These are phyloP conservation scores for Picocystis salinarum DNA, from an alignment of 139 green algal species.

Conservation along the genomic window DNA sequence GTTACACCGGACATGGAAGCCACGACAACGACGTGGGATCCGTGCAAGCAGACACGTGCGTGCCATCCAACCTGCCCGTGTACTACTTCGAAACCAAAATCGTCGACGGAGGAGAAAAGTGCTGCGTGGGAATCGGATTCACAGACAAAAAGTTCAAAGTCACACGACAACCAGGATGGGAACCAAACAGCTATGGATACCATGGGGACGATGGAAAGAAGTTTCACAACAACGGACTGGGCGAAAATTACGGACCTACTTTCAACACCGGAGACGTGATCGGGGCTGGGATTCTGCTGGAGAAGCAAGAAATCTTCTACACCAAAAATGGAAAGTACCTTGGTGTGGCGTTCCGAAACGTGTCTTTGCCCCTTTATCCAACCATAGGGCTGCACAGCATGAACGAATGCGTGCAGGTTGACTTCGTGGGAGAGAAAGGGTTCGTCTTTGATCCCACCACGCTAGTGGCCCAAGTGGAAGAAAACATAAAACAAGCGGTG, in stretches of 20 bases:
- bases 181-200: conserved; percentile 64
- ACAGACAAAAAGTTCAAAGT: conserved; percentile 40
- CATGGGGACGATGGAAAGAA: conserved; percentile 66
- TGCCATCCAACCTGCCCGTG: conserved; percentile 26
- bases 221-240: conserved; percentile 23
- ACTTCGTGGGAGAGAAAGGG: too few relatives aligned
- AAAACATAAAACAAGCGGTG: too few relatives aligned
- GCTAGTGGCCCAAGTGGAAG: too few relatives aligned
- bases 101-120: conserved; percentile 28
- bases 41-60: conserved; percentile 46
- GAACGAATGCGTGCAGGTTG: background rate
- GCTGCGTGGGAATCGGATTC: conserved; percentile 56
- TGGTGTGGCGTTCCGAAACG: conserved; percentile 38
- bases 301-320: conserved; percentile 65
- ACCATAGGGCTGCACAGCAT: conserved; percentile 70
- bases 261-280: conserved; percentile 51
- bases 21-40: conserved; percentile 55
- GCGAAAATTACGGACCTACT: conserved; percentile 50
- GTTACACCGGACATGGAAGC: conserved; percentile 35
- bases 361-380: conserved; percentile 41
- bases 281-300: conserved; percentile 57
- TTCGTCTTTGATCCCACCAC: too few relatives aligned
- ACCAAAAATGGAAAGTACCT: conserved; percentile 67
- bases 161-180: conserved; percentile 63
- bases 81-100: conserved; percentile 76